Conservation (phyloP, 176 grass and related monocot species). For the Aegilops tauschii region DNA sequence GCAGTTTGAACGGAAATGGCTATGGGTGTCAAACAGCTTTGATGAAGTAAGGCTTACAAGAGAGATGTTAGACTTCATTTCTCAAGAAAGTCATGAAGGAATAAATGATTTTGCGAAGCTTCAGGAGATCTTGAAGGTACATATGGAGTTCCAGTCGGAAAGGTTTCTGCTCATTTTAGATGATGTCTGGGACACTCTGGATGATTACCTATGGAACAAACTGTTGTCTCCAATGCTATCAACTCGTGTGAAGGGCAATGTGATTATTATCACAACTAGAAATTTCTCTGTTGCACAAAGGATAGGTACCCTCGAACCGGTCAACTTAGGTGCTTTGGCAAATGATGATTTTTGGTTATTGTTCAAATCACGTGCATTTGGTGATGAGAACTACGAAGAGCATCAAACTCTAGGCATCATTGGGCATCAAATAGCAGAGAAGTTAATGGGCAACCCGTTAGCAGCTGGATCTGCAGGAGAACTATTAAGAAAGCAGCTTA, state of each 20-base stretch:
- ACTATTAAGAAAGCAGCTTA: background rate
- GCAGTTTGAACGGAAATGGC: conserved; percentile 17
- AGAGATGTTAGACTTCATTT: conserved; percentile 16
- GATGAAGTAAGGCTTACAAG: background rate
- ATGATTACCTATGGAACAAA: background rate
- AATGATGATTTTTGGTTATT: conserved; percentile 3
- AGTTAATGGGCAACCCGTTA: conserved; percentile 28
- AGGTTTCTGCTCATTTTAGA: conserved; percentile 34
- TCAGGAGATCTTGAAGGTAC: background rate
- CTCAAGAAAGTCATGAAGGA: background rate
- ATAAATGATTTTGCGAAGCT: background rate
- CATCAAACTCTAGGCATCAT: background rate
- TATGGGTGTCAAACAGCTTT: background rate
- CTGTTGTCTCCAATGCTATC: background rate
- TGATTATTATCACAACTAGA: conserved; percentile 27
- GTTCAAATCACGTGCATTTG: conserved; percentile 34
- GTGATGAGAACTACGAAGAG: conserved; percentile 18
- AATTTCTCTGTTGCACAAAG: conserved; percentile 6
- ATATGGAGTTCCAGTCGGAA: background rate
- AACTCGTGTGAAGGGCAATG: background rate
- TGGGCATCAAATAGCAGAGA: background rate
- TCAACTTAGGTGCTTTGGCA: background rate
- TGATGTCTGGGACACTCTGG: conserved; percentile 23
- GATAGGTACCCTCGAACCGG: background rate
- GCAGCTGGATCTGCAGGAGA: conserved; percentile 24